Base-by-base conservation (phyloP, 1,284 basidiomycete species). In the Phenoliferia sp. region DNA sequence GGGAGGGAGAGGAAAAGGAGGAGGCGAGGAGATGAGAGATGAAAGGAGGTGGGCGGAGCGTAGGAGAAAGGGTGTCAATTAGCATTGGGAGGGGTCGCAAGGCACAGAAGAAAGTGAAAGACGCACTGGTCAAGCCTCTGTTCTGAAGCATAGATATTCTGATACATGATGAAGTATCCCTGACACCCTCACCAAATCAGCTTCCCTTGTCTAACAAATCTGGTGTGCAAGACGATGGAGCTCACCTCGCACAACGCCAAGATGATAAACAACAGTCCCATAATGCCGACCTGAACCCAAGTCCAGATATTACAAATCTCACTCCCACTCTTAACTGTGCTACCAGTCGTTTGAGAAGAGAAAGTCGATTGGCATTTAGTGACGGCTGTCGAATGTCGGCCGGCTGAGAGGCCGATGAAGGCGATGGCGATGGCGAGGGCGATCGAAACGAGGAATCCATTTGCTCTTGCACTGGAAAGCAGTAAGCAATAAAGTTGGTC, bases 251-350 rank as follows among this genome's bases (percentile, higher is more conserved):
- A 82, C 63, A 89, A 81, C 29, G 85, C 85, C 34, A 95, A 82
- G 16, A 94, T 76, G 7, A 89, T 79, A 90, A 91, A 95, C 26
- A 94, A 80, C 4, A 85, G 90, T 28, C 84, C 89, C 91, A 95
- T 94, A 69, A 95, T 81, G 44, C 93, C 93, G n/a, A 95, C 81
- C 76, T 90, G 89, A 6, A 90, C 89, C 91, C 91, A 95, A 9
- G 91, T 83, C 77, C 95, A 93, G 63, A 94, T 88, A 61, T 88
- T 83, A 80, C 93, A 95, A 22, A 95, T 82, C 84, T 86, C 58
- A 86, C 79, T 10, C 85, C 87, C 78, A 89, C 85, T 29, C 73
- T 69, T 52, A 72, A 69, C 15, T 62, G 68, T 55, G 67, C 66
- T 29, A 59, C 54, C 48, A 22, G 48, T 52, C 4, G 55, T 65